phyloP scores from a whole-genome alignment of 2,329 filamentous ascomycete genomes.

The Aspergillus sp. region DNA sequence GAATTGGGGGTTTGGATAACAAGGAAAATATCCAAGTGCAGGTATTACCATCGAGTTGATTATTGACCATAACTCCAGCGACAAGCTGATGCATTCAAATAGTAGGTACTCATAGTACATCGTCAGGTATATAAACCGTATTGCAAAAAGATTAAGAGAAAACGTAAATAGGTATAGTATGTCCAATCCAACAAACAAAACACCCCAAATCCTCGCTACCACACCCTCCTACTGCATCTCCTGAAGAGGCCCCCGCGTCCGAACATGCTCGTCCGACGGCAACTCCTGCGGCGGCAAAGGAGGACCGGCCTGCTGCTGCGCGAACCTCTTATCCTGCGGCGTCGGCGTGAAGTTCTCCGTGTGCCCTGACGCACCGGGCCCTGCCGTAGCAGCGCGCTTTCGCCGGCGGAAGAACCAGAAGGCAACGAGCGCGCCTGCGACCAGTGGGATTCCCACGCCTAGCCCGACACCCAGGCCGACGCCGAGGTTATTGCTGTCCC shows the following conservation, averaged over 20 bases:
- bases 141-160: background rate
- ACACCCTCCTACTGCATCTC: background rate
- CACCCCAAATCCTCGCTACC: background rate
- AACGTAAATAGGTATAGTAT: background rate
- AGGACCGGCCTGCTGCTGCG: background rate
- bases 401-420: slow-evolving; percentile 1
- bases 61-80: background rate
- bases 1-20: no score
- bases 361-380: background rate
- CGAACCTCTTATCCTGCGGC: background rate
- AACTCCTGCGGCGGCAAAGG: background rate
- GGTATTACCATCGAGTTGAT: background rate
- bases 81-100: no score
- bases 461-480: slow-evolving; percentile 7
- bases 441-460: slow-evolving; percentile 2
- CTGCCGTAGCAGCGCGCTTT: background rate
- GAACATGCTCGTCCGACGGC: background rate
- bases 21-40: no score
- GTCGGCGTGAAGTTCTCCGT: background rate
- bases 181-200: background rate
- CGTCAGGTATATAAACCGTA: no score
- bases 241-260: background rate
- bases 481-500: background rate
- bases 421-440: background rate
- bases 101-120: no score